These are phyloP conservation scores for Quercus tomentella DNA, from an alignment of 331 rosid genomes.

Conservation along the genomic window DNA sequence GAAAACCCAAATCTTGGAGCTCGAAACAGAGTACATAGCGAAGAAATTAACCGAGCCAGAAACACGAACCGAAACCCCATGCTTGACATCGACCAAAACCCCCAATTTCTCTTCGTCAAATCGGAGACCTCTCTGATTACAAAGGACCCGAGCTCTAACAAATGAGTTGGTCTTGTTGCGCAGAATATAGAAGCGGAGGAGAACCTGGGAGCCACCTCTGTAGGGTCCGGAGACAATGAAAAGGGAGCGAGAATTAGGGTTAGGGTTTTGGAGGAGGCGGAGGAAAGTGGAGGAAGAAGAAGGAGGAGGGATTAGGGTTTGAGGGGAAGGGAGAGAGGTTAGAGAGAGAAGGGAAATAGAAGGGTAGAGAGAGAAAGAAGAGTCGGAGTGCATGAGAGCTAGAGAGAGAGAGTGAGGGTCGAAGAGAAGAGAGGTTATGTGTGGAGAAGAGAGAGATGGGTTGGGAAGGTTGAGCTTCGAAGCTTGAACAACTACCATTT, in stretches of 20 bases:
- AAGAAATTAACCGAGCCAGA: constrained; percentile 78
- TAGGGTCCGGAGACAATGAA: constrained; percentile 61
- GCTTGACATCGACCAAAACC: constrained; percentile 52
- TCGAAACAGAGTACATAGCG: constrained; percentile 57
- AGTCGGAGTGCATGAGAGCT: constrained; percentile 81
- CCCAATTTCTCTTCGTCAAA: constrained; percentile 46
- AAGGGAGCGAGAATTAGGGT: constrained; percentile 31
- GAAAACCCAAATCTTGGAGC: constrained; percentile 58
- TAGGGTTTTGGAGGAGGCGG: constrained; percentile 32
- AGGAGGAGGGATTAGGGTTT: constrained; percentile 59
- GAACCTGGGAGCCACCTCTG: constrained; percentile 49
- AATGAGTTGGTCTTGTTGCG: constrained; percentile 31
- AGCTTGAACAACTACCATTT: constrained; percentile 66
- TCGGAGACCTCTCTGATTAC: constrained; percentile 41
- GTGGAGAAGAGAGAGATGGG: constrained; percentile 56
- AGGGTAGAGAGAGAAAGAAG: constrained; percentile 82
- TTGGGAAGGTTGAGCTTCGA: constrained; percentile 69
- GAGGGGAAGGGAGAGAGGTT: constrained; percentile 44
- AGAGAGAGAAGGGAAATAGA: constrained; percentile 41
- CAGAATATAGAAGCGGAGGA: constrained; percentile 56
- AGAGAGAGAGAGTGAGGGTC: constrained; percentile 81
- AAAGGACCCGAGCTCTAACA: constrained; percentile 33
- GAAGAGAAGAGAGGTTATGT: constrained; percentile 57
- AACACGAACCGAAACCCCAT: constrained; percentile 62
- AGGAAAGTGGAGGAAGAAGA: constrained; percentile 74